A percentile compares a stretch with the other conserved stretches of the same genome.
Conservation (phyloP, 495 filamentous ascomycete genomes). For the Bacidia rubella region DNA sequence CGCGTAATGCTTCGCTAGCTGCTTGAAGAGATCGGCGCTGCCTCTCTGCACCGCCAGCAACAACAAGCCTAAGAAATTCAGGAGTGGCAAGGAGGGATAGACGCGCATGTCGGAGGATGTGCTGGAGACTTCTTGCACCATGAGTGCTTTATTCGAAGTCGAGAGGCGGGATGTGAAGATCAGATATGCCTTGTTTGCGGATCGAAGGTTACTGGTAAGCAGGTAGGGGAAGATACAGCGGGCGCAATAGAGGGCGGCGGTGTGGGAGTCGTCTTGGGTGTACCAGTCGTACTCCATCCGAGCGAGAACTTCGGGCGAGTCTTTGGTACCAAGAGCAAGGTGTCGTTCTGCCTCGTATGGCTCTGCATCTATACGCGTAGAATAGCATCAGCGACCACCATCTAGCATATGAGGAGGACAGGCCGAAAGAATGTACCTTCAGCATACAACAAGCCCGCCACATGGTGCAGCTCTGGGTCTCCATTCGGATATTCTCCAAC, state of each 20-base stretch:
- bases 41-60: slow-evolving; percentile 74
- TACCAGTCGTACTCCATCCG: slow-evolving; percentile 91
- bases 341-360: slow-evolving; percentile 88
- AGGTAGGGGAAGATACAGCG: slow-evolving; percentile 88
- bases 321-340: slow-evolving; percentile 75
- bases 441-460: slow-evolving; percentile 73
- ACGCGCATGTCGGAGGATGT: slow-evolving; percentile 60
- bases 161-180: slow-evolving; percentile 65
- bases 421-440: slow-evolving; percentile 38
- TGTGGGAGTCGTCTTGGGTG: slow-evolving; percentile 71
- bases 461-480: slow-evolving; percentile 91
- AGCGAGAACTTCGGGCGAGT: slow-evolving; percentile 67
- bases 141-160: slow-evolving; percentile 52
- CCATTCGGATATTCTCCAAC: slow-evolving; percentile 80
- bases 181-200: slow-evolving; percentile 67
- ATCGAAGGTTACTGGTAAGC: slow-evolving; percentile 75
- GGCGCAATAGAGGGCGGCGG: slow-evolving; percentile 77
- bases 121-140: slow-evolving; percentile 70
- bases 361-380: slow-evolving; percentile 49
- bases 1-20: slow-evolving; percentile 70
- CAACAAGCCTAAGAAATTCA: slow-evolving; percentile 84
- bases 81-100: slow-evolving; percentile 70
- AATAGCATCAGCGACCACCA: neutral
- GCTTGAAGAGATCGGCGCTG: slow-evolving; percentile 63
- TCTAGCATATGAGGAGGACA: neutral